Evolutionary conservation across 2,329 filamentous ascomycete species (phyloP), one percentile per base, ranked within the genome.

Genomic region (Penicillium sp.): DNA sequence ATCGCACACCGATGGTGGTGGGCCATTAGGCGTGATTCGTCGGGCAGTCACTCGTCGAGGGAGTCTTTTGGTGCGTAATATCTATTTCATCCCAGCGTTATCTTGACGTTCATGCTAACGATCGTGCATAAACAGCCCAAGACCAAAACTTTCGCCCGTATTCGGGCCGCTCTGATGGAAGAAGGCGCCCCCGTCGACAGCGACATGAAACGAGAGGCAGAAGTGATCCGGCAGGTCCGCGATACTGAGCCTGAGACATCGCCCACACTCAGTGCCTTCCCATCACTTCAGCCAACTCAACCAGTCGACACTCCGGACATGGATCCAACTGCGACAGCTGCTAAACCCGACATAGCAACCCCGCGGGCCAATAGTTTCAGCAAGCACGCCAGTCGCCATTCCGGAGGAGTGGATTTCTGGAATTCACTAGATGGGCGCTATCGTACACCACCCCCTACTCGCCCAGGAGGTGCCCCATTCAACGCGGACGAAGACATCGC

Each of bases 151-250:
- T 99, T 99, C 76, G 93, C 93, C 5, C 89, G 95, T 11, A 97
- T 99, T 67, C 88, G 91, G 63, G 95, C 94, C 8, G 93, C 93
- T 3, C 83, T 99, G 0, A 84, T 91, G 59, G 95, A 99, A 78
- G 95, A 99, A 79, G 85, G 87, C 16, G 87, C 93, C 0, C 95
- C 95, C 0, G 83, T 96, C 10, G 95, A 99, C 70, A 89, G 90
- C 45, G 95, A 99, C 76, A 88, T 92, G 59, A 89, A 91, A 55
- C 89, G 93, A 42, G 95, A 99, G 80, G 93, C 94, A 40, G 94
- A 98, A 77, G 95, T 98, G 5, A 92, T 99, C 64, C 91, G 92
- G 54, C 95, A 97, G 77, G 93, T 98, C 30, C 90, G 93, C 45
- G 95, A 98, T 75, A 94, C 89, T 69, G 93, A 97, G 70, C 84